Base-by-base conservation (phyloP, 2,329 filamentous ascomycete species). In the Mariannaea elegans region DNA sequence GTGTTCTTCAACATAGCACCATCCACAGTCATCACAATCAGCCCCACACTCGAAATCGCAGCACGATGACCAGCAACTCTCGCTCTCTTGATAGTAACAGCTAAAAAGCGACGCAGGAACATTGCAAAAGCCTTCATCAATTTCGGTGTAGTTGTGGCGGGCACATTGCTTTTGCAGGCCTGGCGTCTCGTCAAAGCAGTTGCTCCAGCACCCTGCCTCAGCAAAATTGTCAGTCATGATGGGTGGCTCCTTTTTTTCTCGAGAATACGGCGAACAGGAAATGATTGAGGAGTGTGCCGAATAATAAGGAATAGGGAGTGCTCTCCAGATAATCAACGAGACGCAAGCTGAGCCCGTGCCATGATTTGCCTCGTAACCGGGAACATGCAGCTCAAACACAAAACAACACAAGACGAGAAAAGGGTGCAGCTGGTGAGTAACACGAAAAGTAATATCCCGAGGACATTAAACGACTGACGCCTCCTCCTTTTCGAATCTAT, bases 151-250 rank as follows among this genome's bases (percentile, higher is more conserved):
- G 14, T 7, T 5, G 32, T 36, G 12, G 14, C 4, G 4, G 32
- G 12, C 9, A 19, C 34, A 19, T 32, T 7, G 16, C 18, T 44
- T 19, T 10, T 13, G 42, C 18, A 19, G 21, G 13, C 9, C 12
- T 5, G 16, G 16, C 7, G 16, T 21, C 16, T 47, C 48, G 14
- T 47, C 36, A 29, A 56, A 39, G 21, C 50, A 38, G 7, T 13
- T 23, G 24, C 31, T 12, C 32, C 57, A 59, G 39, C 55, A 38
- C 18, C 63, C 55, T 13, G 64, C 49, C 16, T 62, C 58, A 38
- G 60, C 56, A 14, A 68, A 58, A 23, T 54, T 49, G 14, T 61
- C 18, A 1, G 44, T 48, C 65, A 68, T 68, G 4, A 31, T 36
- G 29, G 10, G 36, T 9, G n/a, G 2, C 36, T 29, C 12, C 12